Conservation (phyloP, 139 green algal species). For the Diplosphaera chodatii region DNA sequence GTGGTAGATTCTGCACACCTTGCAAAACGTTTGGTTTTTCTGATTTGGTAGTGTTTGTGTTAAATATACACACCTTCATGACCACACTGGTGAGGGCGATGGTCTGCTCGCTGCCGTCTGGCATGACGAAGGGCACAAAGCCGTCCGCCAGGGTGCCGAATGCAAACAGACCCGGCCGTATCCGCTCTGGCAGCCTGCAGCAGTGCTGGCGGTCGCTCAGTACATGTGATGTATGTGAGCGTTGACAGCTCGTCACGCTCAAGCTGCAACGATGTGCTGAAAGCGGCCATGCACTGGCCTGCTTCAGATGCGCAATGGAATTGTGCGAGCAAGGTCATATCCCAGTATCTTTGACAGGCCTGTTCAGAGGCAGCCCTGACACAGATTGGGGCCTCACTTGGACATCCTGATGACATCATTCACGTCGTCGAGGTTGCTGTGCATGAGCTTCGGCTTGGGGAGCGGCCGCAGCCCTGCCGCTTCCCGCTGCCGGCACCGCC, state of each 20-base stretch:
- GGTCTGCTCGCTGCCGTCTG: neutral
- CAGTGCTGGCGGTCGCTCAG: no score
- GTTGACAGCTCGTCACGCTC: no score
- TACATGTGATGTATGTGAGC: no score
- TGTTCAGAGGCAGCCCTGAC: no score
- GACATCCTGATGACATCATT: slow-evolving; percentile 16
- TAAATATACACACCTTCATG: slow-evolving; percentile 26
- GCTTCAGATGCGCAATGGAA: no score
- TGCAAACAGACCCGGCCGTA: slow-evolving; percentile 38
- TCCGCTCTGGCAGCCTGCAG: slow-evolving; percentile 31
- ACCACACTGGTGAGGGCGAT: slow-evolving; percentile 27
- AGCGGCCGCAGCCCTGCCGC: slow-evolving; percentile 2
- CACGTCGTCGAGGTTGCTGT: slow-evolving; percentile 47
- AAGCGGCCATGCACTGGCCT: no score
- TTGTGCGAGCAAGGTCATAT: no score
- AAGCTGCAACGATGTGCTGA: no score
- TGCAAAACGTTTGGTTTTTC: no score
- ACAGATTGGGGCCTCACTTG: slow-evolving; percentile 8
- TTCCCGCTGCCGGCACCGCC: slow-evolving; percentile 15
- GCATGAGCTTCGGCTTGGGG: slow-evolving; percentile 40
- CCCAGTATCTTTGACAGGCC: no score
- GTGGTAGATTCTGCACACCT: no score
- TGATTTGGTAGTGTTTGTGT: no score
- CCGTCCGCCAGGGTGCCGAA: slow-evolving; percentile 63
- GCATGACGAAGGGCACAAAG: slow-evolving; percentile 45